Evolutionary conservation across 2,329 filamentous ascomycete genomes (phyloP), one percentile per base, ranked within the genome.

Genomic region (Ophiocordyceps australis): DNA sequence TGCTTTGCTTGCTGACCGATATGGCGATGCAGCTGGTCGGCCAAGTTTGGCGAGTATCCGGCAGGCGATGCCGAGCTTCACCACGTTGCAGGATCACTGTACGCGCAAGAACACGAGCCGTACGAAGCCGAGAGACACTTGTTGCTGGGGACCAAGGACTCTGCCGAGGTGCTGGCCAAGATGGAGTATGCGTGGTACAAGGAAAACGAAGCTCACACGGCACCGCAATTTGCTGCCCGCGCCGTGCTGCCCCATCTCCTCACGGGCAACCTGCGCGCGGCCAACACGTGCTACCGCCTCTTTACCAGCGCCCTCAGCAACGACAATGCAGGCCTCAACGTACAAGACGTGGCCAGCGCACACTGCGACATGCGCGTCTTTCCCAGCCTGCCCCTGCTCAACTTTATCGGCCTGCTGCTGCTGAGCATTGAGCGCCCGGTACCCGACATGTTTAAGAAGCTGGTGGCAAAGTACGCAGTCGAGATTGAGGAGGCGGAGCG

Each of bases 181-280:
- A 66, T 95, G 53, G 82, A 95, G 50, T 95, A 92, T 49, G 65
- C 74, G 26, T 98, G 89, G 89, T 98, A 95, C 59, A 73, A 67
- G 33, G 71, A 83, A 42, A 81, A 91, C 50, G 80, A 86, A 27
- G 70, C 81, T 3, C 83, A 93, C 47, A 83, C 79, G 2, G 89
- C 89, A 2, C 74, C 82, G 4, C 59, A 81, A 28, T 98, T 91
- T 52, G 78, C 75, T 35, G 81, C 78, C 9, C 78, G 89, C 37
- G 83, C 77, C 16, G 68, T 95, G 22, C 69, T 98, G 21, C 85
- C 89, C 9, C 95, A 93, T 52, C 71, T 98, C 25, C 64, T 95
- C 22, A 68, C 80, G 23, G 86, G 83, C 42, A 95, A 95, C 50
- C 61, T 94, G 18, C 78, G 85, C 37, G 83, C 80, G 27, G 89